Conservation (phyloP, 202 grass and related monocot genomes). For the Thinopyrum obtusiflorum region DNA sequence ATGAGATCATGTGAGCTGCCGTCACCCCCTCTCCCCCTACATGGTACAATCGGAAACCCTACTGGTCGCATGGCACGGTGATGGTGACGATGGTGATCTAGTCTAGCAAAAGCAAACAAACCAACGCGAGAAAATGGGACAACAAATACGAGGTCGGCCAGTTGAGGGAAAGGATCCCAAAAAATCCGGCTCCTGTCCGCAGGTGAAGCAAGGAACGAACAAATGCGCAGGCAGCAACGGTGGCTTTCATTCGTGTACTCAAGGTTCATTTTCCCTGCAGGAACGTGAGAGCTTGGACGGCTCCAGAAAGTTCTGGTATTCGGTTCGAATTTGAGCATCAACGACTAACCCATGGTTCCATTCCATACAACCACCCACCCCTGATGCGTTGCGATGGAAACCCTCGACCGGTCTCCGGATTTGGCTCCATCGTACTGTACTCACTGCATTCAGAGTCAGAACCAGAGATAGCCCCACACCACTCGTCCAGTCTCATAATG, state of each 20-base stretch:
- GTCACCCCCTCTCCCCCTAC: background rate
- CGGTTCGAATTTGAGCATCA: background rate
- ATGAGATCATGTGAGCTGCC: background rate
- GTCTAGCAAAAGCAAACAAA: background rate
- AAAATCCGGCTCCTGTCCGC: background rate
- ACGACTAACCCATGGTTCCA: background rate
- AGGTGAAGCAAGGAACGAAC: background rate
- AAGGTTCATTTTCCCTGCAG: too few species aligned
- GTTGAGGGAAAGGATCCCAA: background rate
- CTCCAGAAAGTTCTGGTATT: too few species aligned
- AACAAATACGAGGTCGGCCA: background rate
- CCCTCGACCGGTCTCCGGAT: conserved; percentile 13
- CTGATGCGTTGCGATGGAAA: background rate
- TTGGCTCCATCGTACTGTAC: background rate
- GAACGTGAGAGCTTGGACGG: background rate
- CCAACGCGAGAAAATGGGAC: background rate
- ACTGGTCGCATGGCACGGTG: background rate
- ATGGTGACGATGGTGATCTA: background rate
- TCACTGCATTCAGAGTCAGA: background rate
- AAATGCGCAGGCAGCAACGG: background rate
- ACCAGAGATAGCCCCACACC: background rate
- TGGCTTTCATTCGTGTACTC: background rate
- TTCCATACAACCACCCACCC: background rate
- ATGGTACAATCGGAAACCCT: conserved; percentile 15
- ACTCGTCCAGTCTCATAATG: background rate